Base-by-base conservation (phyloP, 192 early-diverging fungal species). In the Haplosporangium gracile region DNA sequence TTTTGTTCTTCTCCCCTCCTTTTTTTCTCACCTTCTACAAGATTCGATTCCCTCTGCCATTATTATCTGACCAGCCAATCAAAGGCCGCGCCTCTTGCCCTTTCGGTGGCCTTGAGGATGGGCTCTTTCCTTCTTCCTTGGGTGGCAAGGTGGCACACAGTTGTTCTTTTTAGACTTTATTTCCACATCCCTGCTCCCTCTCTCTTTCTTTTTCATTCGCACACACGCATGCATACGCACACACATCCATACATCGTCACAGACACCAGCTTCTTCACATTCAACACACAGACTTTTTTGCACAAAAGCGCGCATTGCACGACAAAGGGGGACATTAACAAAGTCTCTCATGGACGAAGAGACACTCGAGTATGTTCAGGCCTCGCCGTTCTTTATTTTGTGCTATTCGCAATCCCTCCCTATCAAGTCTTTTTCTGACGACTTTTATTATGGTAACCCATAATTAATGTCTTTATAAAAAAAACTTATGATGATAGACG, bases 281-380 rank as follows among this genome's bases (percentile, higher is more conserved):
- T 20, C 18, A 22, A 2, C 49, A 51, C 16, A 22, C 18, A 51
- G 2, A 18, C 20, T 51, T 18, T 18, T 18, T 51, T 51, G 49
- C 16, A 51, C 20, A 45, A 5, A n/a, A 47, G 13, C 43, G 7
- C 11, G 43, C 40, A 45, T 22, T 47, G 29, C 36, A 74, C 10
- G 0, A 38, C 71, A 72, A n/a, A 16, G 20, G 5, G 18, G 20
- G 20, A 51, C 49, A 51, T 18, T 18, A 51, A 2, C 18, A 51
- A 51, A 18, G 13, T 42, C 42, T 47, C 42, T 22, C 32, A 74
- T 74, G 72, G 72, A 74, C 38, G 72, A 74, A 49, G 72, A 74
- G 72, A 53, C 53, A 24, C 20, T 75, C 43, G 55, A 63, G 74
- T 63, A 75, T 16, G n/a, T 39, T 71, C 39, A 39, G 29, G 10